Evolutionary conservation across 495 filamentous ascomycete species (phyloP).

Genomic region (Neurospora sp.): DNA sequence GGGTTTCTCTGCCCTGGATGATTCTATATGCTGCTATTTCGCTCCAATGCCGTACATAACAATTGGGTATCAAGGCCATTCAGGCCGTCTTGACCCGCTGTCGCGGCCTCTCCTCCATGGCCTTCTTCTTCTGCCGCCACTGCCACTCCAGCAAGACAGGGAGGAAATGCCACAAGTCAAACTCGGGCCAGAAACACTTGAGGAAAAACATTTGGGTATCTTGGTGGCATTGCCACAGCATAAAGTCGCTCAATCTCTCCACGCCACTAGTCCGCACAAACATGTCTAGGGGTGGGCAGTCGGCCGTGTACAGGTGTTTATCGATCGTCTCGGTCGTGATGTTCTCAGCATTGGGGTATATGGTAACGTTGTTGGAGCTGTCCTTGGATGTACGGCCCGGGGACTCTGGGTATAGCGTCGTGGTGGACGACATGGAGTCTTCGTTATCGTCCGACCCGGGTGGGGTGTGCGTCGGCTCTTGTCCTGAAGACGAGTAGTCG

Average conservation of each 20-base stretch:
- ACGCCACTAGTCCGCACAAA: conserved; percentile 88
- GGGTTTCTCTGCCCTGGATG: background rate
- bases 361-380: conserved; percentile 18
- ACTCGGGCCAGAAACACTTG: conserved; percentile 91
- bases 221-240: conserved; percentile 96
- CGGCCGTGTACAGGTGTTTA: conserved; percentile 73
- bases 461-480: conserved; percentile 12
- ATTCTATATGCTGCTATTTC: background rate
- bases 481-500: conserved; percentile 15
- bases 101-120: conserved; percentile 28
- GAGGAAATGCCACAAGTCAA: conserved; percentile 88
- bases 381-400: conserved; percentile 33
- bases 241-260: conserved; percentile 85
- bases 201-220: conserved; percentile 87
- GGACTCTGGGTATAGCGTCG: conserved; percentile 34
- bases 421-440: conserved; percentile 44
- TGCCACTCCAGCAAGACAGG: conserved; percentile 92
- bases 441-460: conserved; percentile 34
- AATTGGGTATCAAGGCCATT: background rate
- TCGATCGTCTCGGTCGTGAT: conserved; percentile 74
- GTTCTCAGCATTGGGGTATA: conserved; percentile 58
- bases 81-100: conserved; percentile 18
- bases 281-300: conserved; percentile 77
- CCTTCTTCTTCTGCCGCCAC: conserved; percentile 49
- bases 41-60: no score